These are phyloP conservation scores for Schizochytrium sp. DNA, from an alignment of 108 stramenopile genomes.

Conservation along the genomic window DNA sequence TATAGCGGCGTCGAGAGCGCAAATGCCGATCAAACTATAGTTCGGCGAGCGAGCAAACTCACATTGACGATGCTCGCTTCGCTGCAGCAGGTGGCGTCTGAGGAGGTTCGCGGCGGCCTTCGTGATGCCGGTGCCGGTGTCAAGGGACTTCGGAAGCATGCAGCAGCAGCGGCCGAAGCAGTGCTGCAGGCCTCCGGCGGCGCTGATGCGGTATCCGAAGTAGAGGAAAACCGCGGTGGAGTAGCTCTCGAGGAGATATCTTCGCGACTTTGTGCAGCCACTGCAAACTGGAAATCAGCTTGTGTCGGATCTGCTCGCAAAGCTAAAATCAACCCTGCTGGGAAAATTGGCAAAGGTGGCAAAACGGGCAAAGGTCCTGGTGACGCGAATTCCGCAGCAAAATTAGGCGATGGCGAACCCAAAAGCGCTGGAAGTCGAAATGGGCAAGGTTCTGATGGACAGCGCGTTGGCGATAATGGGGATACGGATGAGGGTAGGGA, in stretches of 20 bases:
- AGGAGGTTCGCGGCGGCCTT: slow-evolving; percentile 8
- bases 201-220: neutral
- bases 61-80: neutral
- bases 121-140: neutral
- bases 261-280: neutral
- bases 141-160: neutral
- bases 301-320: too few relatives aligned
- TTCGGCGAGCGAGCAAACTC: neutral
- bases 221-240: neutral
- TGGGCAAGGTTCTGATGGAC: too few relatives aligned
- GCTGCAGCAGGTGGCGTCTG: neutral
- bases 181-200: neutral
- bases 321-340: too few relatives aligned
- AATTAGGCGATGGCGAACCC: too few relatives aligned
- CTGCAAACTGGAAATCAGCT: too few relatives aligned
- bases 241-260: neutral
- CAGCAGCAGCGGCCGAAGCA: neutral
- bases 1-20: neutral
- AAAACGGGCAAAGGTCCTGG: neutral
- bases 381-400: too few relatives aligned
- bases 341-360: neutral
- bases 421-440: too few relatives aligned
- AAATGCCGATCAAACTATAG: neutral
- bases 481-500: too few relatives aligned
- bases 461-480: too few relatives aligned